Percentiles rank a stretch among this genome's conserved stretches.
Conservation (phyloP, 345 rosid genomes). For the Hypericum androsaemum region DNA sequence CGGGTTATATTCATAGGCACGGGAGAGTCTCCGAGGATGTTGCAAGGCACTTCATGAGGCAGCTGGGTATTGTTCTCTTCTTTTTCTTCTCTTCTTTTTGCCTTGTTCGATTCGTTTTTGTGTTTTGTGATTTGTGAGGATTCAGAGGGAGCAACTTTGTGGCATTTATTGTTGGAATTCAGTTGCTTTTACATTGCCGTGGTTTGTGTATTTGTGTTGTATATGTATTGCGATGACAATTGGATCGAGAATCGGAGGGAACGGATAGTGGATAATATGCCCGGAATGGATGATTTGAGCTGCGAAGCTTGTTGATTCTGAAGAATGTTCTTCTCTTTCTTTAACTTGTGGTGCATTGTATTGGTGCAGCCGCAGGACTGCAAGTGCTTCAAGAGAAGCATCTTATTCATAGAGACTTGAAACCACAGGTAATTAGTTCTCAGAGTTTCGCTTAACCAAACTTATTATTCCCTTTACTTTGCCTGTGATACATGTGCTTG, state of each 20-base stretch:
- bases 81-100: neutral
- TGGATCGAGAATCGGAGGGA: no score
- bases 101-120: neutral
- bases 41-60: conserved; percentile 72
- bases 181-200: neutral
- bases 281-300: no score
- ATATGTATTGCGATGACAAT: neutral
- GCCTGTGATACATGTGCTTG: no score
- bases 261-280: no score
- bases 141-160: neutral
- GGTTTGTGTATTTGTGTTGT: neutral
- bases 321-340: conserved; percentile 5
- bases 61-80: conserved; percentile 42
- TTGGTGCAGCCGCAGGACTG: conserved; percentile 63
- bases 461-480: neutral
- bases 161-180: conserved; percentile 2
- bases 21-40: conserved; percentile 57
- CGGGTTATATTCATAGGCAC: conserved; percentile 47
- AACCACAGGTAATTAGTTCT: conserved; percentile 59
- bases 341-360: conserved; percentile 8
- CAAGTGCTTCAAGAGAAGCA: conserved; percentile 77
- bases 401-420: conserved; percentile 73
- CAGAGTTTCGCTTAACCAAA: conserved; percentile 7
- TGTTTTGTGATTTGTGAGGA: neutral
- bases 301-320: neutral